Conservation (phyloP, 2,329 filamentous ascomycete species). For the Aspergillus brunneoviolaceus region DNA sequence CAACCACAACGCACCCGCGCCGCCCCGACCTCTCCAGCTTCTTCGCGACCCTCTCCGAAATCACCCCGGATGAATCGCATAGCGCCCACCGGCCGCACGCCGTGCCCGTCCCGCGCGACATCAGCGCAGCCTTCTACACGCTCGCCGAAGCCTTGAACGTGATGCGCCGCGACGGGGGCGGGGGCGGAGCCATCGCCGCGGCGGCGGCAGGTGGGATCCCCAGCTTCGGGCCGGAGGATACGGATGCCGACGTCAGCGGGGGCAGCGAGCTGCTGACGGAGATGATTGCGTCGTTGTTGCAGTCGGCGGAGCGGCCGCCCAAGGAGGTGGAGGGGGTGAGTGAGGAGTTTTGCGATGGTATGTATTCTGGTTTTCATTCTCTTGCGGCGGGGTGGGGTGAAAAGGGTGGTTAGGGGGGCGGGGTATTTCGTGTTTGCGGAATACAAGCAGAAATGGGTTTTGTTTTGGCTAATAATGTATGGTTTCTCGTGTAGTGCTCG, state of each 20-base stretch:
- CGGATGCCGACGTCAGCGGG: slow-evolving; percentile 19
- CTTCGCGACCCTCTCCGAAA: slow-evolving; percentile 60
- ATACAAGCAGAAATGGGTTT: background rate
- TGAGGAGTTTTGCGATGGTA: slow-evolving; percentile 59
- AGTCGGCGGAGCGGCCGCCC: slow-evolving; percentile 59
- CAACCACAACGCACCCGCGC: slow-evolving; percentile 40
- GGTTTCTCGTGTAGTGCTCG: slow-evolving; percentile 46
- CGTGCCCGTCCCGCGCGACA: slow-evolving; percentile 59
- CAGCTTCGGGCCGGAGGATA: slow-evolving; percentile 2
- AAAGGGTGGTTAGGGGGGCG: background rate
- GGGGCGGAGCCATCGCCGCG: slow-evolving; percentile 18
- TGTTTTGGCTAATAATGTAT: background rate
- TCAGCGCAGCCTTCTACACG: slow-evolving; percentile 59
- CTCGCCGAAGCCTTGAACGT: slow-evolving; percentile 62
- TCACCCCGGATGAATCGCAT: slow-evolving; percentile 48
- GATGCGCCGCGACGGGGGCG: slow-evolving; percentile 50
- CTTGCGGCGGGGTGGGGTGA: background rate
- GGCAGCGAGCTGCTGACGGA: slow-evolving; percentile 49
- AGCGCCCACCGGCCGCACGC: slow-evolving; percentile 54
- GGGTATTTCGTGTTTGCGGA: no score
- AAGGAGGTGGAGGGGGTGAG: slow-evolving; percentile 60
- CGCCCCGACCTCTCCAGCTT: slow-evolving; percentile 66
- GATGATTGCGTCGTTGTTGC: slow-evolving; percentile 57
- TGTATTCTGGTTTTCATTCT: slow-evolving; percentile 12
- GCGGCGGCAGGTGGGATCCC: slow-evolving; percentile 36